Evolutionary conservation across 345 rosid species (phyloP).

Genomic region (Streptanthus diversifolius): DNA sequence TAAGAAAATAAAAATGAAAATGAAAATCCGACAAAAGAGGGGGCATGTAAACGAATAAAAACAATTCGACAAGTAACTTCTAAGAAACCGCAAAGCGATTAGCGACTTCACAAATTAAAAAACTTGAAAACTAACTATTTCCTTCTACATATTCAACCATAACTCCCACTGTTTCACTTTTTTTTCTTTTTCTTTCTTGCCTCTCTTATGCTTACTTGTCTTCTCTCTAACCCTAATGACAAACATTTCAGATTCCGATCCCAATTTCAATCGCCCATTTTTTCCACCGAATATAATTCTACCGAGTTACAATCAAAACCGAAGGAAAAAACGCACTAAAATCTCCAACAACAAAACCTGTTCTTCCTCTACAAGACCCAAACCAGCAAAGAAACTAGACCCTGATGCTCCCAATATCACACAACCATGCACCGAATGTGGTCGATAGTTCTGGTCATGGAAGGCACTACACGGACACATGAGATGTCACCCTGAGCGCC

Average conservation of each 20-base stretch:
- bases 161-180: constrained; percentile 22
- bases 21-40: neutral
- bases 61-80: constrained; percentile 19
- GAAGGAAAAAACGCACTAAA: constrained; percentile 44
- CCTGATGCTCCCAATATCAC: constrained; percentile 56
- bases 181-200: constrained; percentile 1
- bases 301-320: constrained; percentile 28
- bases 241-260: constrained; percentile 30
- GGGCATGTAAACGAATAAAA: neutral
- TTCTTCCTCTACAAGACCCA: constrained; percentile 5
- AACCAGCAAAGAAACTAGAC: constrained; percentile 47
- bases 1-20: neutral
- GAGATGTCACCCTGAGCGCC: constrained; percentile 89
- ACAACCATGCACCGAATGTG: constrained; percentile 70
- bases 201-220: neutral
- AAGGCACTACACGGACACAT: constrained; percentile 90
- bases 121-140: constrained; percentile 2
- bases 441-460: constrained; percentile 70
- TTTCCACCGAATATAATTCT: neutral
- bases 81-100: constrained; percentile 10
- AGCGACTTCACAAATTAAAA: neutral
- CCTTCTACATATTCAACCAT: constrained; percentile 34
- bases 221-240: constrained; percentile 2
- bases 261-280: constrained; percentile 20
- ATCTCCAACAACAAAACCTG: constrained; percentile 19